Base-by-base conservation (phyloP, 2,329 filamentous ascomycete genomes). In the Pestalotiopsis sp. region DNA sequence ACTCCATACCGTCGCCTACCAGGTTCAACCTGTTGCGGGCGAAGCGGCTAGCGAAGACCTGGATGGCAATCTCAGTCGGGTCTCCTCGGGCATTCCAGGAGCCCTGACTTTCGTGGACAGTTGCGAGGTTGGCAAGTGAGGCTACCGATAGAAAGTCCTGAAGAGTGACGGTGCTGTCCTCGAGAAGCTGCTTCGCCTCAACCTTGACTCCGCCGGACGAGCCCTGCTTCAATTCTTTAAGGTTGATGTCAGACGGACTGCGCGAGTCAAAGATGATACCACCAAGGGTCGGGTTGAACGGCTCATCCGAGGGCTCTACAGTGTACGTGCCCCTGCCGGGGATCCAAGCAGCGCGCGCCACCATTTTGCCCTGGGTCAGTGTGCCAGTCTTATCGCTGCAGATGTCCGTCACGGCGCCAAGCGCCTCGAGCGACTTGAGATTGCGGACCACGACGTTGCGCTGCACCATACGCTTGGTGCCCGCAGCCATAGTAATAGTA, bases 41-140 rank as follows among this genome's bases (percentile, higher is more conserved):
- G 74, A 93, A 92, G 14, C 91, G 89, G 49, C 86, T 88, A 12
- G 90, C 89, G 72, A 93, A 91, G 0, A 93, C 91, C 73, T 93
- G 90, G 39, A 93, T 90, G 5, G 91, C 91, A 67, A 93, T 91
- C 73, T 93, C 91, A 0, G 91, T 93, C 0, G 89, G 89, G 73
- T 91, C 89, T 52, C 89, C 90, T 65, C 87, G 85, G 56, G 88
- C 87, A 65, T 85, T 82, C 90, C 89, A 91, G 49, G 31, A 80
- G 2, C 81, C 79, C 59, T 82, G 79, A 59, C 79, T 74, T 60
- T 66, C 23, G 56, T 81, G 81, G 5, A 90, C 81, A 3, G 82
- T 83, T 3, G 86, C 86, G 17, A 88, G 78, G 72, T 88, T 88
- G 62, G 84, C 84, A 64, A 91, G 83, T 0, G 89, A 86, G 2